Percentiles rank a stretch among this genome's conserved stretches.
These are phyloP conservation scores for Chytriomyces confervae DNA, from an alignment of 192 early-diverging fungal species.

Conservation along the genomic window DNA sequence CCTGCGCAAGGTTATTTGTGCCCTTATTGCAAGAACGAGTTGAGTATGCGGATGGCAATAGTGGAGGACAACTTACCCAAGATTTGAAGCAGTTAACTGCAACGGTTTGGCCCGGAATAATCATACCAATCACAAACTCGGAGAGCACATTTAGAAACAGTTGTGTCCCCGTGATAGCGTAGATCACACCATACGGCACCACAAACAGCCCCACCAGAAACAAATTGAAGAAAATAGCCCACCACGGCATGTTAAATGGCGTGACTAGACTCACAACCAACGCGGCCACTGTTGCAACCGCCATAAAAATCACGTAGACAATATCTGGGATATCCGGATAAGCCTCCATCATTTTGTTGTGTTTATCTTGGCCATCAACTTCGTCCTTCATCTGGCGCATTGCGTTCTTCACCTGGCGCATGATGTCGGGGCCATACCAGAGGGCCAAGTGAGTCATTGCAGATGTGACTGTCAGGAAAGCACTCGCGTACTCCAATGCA, in stretches of 20 bases:
- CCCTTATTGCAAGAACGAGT: slow-evolving; percentile 78
- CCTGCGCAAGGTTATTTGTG: slow-evolving; percentile 79
- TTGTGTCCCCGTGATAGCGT: slow-evolving; percentile 75
- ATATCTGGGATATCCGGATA: slow-evolving; percentile 71
- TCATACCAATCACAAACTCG: slow-evolving; percentile 83
- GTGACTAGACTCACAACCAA: slow-evolving; percentile 27
- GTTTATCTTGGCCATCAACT: slow-evolving; percentile 55
- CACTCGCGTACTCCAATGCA: slow-evolving; percentile 31
- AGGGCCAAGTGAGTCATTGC: slow-evolving; percentile 63
- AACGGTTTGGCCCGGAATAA: slow-evolving; percentile 80
- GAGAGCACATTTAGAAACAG: slow-evolving; percentile 84
- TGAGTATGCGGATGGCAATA: slow-evolving; percentile 42
- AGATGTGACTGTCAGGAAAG: slow-evolving; percentile 58
- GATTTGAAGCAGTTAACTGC: slow-evolving; percentile 88
- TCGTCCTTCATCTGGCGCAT: neutral
- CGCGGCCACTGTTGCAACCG: slow-evolving; percentile 17
- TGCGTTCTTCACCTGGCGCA: slow-evolving; percentile 17
- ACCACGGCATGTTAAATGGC: slow-evolving; percentile 73
- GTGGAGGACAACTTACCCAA: slow-evolving; percentile 37
- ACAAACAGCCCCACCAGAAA: slow-evolving; percentile 29
- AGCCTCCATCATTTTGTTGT: slow-evolving; percentile 68
- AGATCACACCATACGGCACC: slow-evolving; percentile 75
- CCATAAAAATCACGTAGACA: slow-evolving; percentile 60
- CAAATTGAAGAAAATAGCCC: slow-evolving; percentile 54
- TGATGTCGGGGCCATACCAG: slow-evolving; percentile 55